Percentiles rank a stretch among this genome's conserved stretches.
Evolutionary conservation across 345 rosid genomes (phyloP).

Genomic region (Salix brachista): DNA sequence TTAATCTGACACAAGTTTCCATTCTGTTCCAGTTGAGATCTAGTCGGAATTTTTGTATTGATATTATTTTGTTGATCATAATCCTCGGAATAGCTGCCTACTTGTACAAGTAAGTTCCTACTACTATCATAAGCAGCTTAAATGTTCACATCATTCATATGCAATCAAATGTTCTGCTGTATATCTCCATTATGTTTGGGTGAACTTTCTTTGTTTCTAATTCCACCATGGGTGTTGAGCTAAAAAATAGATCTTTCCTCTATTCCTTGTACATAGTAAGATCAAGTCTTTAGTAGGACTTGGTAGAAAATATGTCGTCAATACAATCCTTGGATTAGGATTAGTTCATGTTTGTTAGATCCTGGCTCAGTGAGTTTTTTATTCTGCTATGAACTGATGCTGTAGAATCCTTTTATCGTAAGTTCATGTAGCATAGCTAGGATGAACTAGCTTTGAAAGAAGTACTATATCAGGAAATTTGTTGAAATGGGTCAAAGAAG

Average conservation of each 20-base stretch:
- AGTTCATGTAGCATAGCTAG: slow-evolving; percentile 3
- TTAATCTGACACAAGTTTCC: slow-evolving; percentile 21
- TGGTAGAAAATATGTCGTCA: not conserved
- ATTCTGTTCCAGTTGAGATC: slow-evolving; percentile 78
- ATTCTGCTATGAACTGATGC: not conserved
- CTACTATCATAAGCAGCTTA: slow-evolving; percentile 5
- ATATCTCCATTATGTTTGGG: not conserved
- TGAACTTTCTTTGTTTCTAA: not conserved
- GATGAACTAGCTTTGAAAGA: not conserved
- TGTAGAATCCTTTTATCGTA: not conserved
- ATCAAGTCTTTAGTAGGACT: not conserved
- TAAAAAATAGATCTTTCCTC: not conserved
- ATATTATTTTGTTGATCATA: slow-evolving; percentile 77
- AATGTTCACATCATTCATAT: not conserved
- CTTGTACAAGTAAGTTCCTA: slow-evolving; percentile 81
- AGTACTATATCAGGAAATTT: not conserved
- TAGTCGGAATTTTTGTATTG: slow-evolving; percentile 96
- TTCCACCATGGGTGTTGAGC: not conserved
- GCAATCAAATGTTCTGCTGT: not conserved
- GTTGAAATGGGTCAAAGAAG: not conserved
- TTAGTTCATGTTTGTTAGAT: not conserved
- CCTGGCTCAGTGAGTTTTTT: not conserved
- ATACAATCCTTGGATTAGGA: not conserved
- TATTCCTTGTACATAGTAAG: not conserved
- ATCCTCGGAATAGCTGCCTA: slow-evolving; percentile 98